Percentiles rank a stretch among this genome's conserved stretches.
Evolutionary conservation across 208 protist genomes (phyloP).

Genomic region (Crithidia fasciculata): DNA sequence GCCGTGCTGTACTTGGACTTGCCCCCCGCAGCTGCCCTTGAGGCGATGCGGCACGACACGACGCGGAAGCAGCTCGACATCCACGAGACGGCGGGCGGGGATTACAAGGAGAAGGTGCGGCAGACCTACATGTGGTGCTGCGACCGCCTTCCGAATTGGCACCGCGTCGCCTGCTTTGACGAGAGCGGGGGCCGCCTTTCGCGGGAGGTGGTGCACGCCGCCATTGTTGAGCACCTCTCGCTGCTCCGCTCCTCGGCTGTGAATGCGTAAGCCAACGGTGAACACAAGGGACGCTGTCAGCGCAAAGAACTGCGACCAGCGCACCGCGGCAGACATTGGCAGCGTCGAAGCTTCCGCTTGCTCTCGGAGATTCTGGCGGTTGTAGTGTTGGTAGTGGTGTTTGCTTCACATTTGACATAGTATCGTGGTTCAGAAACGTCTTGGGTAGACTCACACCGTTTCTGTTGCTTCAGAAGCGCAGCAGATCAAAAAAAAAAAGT

Average conservation of each 20-base stretch:
- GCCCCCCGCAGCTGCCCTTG: slow-evolving; percentile 62
- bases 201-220: slow-evolving; percentile 55
- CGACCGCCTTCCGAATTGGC: slow-evolving; percentile 57
- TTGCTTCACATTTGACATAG: too few relatives aligned
- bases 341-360: too few relatives aligned
- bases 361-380: too few relatives aligned
- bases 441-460: too few relatives aligned
- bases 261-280: slow-evolving; percentile 46
- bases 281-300: too few relatives aligned
- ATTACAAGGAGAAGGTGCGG: slow-evolving; percentile 86
- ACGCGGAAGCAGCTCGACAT: slow-evolving; percentile 86
- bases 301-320: too few relatives aligned
- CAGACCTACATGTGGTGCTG: slow-evolving; percentile 88
- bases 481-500: too few relatives aligned
- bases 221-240: slow-evolving; percentile 1
- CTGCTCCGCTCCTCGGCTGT: slow-evolving; percentile 5
- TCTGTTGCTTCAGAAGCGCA: too few relatives aligned
- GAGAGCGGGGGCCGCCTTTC: slow-evolving; percentile 40
- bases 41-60: slow-evolving; percentile 75
- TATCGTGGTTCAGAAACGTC: too few relatives aligned
- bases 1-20: slow-evolving; percentile 90
- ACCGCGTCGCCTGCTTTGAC: slow-evolving; percentile 58
- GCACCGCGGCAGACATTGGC: too few relatives aligned
- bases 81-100: slow-evolving; percentile 79
- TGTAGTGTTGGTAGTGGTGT: too few relatives aligned